These are phyloP conservation scores for Pseudogymnoascus sp. DNA, from an alignment of 2,329 filamentous ascomycete genomes.

Conservation along the genomic window DNA sequence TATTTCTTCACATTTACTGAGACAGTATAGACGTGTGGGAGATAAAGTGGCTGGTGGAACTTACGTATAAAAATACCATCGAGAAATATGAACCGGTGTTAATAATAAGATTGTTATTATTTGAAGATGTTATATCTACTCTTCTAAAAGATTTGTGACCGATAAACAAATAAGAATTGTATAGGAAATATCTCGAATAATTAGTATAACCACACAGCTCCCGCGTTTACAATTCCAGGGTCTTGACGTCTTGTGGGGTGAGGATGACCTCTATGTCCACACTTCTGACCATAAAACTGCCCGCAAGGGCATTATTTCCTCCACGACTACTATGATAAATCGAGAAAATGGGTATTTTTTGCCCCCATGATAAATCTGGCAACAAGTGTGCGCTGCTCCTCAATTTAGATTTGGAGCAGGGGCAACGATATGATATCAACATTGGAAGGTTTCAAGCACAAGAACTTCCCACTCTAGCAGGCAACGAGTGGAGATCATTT, in stretches of 20 bases:
- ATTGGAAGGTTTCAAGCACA: background rate
- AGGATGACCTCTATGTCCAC: background rate
- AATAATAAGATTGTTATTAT: background rate
- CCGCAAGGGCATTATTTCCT: background rate
- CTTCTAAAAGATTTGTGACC: background rate
- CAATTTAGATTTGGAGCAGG: background rate
- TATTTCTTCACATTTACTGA: background rate
- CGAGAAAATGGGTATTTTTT: background rate
- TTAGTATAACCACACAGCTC: background rate
- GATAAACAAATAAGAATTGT: background rate
- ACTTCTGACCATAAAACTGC: background rate
- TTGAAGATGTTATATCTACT: background rate
- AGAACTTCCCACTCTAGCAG: background rate
- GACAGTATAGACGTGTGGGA: background rate
- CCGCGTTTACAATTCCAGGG: background rate
- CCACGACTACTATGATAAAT: background rate
- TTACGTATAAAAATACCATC: background rate
- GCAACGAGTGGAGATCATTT: background rate
- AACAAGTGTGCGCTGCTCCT: background rate
- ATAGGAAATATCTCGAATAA: background rate
- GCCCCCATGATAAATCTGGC: background rate
- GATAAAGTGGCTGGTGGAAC: background rate
- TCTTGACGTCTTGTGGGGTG: background rate
- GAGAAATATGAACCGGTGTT: background rate
- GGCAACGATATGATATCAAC: background rate